phyloP scores from a whole-genome alignment of 1,139 yeast species.

The Protomyces arabidopsidicola region DNA sequence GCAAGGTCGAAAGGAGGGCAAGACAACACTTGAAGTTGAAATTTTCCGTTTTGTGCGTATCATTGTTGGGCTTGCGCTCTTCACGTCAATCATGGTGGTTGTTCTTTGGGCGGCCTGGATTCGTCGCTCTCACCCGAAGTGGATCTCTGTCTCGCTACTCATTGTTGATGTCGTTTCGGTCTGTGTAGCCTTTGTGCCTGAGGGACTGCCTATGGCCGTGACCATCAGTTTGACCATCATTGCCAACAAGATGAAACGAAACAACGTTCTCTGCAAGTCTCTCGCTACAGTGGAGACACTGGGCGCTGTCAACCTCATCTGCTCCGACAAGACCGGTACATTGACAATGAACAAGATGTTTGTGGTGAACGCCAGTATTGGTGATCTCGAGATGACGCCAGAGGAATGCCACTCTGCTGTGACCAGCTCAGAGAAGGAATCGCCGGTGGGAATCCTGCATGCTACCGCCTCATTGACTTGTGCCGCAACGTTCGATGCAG shows the following conservation, averaged over 20 bases:
- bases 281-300: slow-evolving; percentile 92
- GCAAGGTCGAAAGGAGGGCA: slow-evolving; percentile 43
- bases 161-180: slow-evolving; percentile 42
- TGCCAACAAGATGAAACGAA: slow-evolving; percentile 94
- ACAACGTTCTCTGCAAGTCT: slow-evolving; percentile 88
- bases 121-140: slow-evolving; percentile 43
- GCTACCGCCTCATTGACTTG: slow-evolving; percentile 42
- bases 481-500: slow-evolving; percentile 41
- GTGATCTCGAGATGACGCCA: slow-evolving; percentile 63
- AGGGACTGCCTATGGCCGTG: slow-evolving; percentile 52
- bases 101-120: slow-evolving; percentile 50
- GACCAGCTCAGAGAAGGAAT: background rate
- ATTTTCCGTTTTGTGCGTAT: slow-evolving; percentile 47
- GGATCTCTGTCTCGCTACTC: slow-evolving; percentile 47
- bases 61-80: slow-evolving; percentile 43
- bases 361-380: slow-evolving; percentile 65
- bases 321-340: slow-evolving; percentile 97
- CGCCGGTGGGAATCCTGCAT: slow-evolving; percentile 38
- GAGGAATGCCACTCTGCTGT: slow-evolving; percentile 41
- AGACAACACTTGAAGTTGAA: slow-evolving; percentile 49
- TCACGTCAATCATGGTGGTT: slow-evolving; percentile 44
- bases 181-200: slow-evolving; percentile 54
- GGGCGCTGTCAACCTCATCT: slow-evolving; percentile 97
- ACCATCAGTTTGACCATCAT: slow-evolving; percentile 80
- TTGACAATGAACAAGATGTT: slow-evolving; percentile 69